phyloP scores from a whole-genome alignment of 805 yeast genomes.

The Wickerhamia fluorescens region DNA sequence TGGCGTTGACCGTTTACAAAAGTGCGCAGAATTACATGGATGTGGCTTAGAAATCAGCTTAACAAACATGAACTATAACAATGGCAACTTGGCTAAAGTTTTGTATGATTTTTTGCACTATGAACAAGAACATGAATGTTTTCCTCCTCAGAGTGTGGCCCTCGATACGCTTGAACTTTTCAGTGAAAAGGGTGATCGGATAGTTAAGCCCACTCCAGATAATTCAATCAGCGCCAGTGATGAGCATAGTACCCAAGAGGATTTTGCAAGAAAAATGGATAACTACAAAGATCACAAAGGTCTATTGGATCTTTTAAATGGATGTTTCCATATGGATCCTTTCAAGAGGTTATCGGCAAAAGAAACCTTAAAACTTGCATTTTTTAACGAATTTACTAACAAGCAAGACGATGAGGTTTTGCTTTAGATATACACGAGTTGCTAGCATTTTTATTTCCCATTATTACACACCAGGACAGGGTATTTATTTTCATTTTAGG shows the following conservation, averaged over 20 bases:
- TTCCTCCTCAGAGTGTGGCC: conserved; percentile 68
- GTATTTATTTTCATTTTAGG: too few species aligned
- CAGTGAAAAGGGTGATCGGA: conserved; percentile 31
- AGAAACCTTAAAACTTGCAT: conserved; percentile 50
- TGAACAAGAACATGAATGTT: conserved; percentile 51
- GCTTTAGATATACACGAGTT: conserved; percentile 5
- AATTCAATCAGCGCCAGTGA: too few species aligned
- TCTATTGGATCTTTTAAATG: conserved; percentile 50
- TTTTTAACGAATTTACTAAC: conserved; percentile 43
- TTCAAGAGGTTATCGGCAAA: conserved; percentile 49
- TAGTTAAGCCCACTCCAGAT: conserved; percentile 17
- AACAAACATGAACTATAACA: conserved; percentile 11
- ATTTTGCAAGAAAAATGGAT: conserved; percentile 15
- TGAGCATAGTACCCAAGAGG: conserved; percentile 8
- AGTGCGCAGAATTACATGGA: conserved; percentile 82
- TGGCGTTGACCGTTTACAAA: conserved; percentile 66
- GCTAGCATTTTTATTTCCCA: too few species aligned
- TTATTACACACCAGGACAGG: not conserved
- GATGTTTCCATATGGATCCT: conserved; percentile 54
- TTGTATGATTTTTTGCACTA: conserved; percentile 19
- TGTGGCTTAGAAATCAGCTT: conserved; percentile 61
- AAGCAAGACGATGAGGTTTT: conserved; percentile 28
- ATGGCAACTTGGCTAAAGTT: conserved; percentile 25
- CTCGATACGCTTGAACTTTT: conserved; percentile 49
- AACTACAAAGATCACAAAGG: conserved; percentile 35